phyloP scores from a whole-genome alignment of 1,284 basidiomycete genomes.

The Thecaphora frezii region DNA sequence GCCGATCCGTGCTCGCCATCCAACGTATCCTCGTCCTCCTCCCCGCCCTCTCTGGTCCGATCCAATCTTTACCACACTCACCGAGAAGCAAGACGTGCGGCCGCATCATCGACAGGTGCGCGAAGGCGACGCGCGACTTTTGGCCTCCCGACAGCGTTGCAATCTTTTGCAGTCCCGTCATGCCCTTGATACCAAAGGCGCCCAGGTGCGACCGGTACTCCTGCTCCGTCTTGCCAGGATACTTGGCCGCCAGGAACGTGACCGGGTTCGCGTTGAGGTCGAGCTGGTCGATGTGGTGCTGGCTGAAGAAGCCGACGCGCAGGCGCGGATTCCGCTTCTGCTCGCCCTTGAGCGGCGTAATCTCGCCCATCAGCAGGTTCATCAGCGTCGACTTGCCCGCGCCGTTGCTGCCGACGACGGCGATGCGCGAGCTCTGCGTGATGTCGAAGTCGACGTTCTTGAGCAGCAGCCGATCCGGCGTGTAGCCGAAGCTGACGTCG shows the following conservation, averaged over 20 bases:
- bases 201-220: slow-evolving; percentile 93
- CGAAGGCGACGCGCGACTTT: slow-evolving; percentile 93
- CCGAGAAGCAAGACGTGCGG: slow-evolving; percentile 90
- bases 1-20: neutral
- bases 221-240: slow-evolving; percentile 92
- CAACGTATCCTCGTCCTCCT: neutral
- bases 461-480: slow-evolving; percentile 76
- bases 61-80: neutral
- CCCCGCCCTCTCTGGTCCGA: too few species aligned
- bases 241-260: slow-evolving; percentile 84
- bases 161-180: slow-evolving; percentile 83
- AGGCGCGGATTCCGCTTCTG: slow-evolving; percentile 87
- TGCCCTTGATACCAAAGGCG: slow-evolving; percentile 97
- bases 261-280: slow-evolving; percentile 83
- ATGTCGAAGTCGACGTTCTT: slow-evolving; percentile 82
- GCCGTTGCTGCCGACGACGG: slow-evolving; percentile 54
- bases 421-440: slow-evolving; percentile 49
- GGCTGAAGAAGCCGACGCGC: slow-evolving; percentile 64
- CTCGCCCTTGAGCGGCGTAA: slow-evolving; percentile 77
- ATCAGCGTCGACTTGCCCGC: slow-evolving; percentile 79
- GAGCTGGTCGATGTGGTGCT: slow-evolving; percentile 95
- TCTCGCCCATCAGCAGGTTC: slow-evolving; percentile 89
- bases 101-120: slow-evolving; percentile 80
- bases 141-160: slow-evolving; percentile 77
- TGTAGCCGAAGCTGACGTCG: slow-evolving; percentile 89